Evolutionary conservation across 1,284 basidiomycete species (phyloP).

Genomic region (Pulveroboletus sp.): DNA sequence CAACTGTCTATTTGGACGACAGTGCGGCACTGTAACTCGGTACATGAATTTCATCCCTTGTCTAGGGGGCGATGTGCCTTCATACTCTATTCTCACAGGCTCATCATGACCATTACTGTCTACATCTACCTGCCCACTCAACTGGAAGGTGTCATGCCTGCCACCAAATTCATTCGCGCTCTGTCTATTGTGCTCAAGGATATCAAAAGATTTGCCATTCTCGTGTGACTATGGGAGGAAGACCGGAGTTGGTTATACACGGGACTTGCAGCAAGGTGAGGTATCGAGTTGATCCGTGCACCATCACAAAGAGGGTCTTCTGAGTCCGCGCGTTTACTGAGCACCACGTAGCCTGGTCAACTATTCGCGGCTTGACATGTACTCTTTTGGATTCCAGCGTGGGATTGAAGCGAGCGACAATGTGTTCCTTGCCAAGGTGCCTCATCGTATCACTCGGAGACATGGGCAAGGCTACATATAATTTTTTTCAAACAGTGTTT

Average conservation of each 20-base stretch:
- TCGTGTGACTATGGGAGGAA: slow-evolving; percentile 78
- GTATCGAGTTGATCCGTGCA: background rate
- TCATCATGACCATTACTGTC: too few species aligned
- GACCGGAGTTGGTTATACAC: slow-evolving; percentile 81
- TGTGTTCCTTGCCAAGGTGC: slow-evolving; percentile 65
- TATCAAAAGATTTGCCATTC: too few species aligned
- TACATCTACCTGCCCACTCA: too few species aligned
- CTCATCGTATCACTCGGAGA: background rate
- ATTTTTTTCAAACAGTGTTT: slow-evolving; percentile 43
- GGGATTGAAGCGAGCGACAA: slow-evolving; percentile 61
- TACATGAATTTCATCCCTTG: too few species aligned
- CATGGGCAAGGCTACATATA: background rate
- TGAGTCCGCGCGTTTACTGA: slow-evolving; percentile 15
- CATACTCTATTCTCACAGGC: too few species aligned
- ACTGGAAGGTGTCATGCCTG: too few species aligned
- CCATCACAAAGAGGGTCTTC: background rate
- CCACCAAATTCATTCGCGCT: too few species aligned
- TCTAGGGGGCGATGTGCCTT: too few species aligned
- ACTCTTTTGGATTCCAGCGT: slow-evolving; percentile 77
- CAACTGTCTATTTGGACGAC: too few species aligned
- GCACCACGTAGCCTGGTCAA: slow-evolving; percentile 51
- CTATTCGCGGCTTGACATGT: slow-evolving; percentile 82
- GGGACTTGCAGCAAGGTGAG: slow-evolving; percentile 71
- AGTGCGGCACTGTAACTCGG: too few species aligned
- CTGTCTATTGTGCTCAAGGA: too few species aligned